phyloP scores from a whole-genome alignment of 208 protist species.

The Novymonas esmeraldas region DNA sequence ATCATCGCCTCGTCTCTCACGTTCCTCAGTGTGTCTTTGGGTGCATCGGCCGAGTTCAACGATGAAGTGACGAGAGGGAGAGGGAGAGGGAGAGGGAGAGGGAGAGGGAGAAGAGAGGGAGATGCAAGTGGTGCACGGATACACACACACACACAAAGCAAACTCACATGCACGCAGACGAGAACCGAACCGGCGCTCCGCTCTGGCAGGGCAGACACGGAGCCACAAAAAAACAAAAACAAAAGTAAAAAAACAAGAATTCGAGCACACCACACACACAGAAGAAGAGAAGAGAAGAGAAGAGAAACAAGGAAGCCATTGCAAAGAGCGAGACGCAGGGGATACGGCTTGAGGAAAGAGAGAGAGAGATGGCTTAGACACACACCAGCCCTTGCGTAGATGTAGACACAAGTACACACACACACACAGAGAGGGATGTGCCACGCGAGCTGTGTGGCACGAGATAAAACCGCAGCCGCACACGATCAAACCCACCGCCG shows the following conservation, averaged over 20 bases:
- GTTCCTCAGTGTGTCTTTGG: constrained; percentile 1
- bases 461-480: too few relatives aligned
- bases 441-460: too few relatives aligned
- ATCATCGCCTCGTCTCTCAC: too few relatives aligned
- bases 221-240: too few relatives aligned
- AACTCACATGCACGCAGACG: background rate
- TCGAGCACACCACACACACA: background rate
- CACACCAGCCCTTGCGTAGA: too few relatives aligned
- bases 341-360: background rate
- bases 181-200: too few relatives aligned
- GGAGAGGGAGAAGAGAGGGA: background rate
- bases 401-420: too few relatives aligned
- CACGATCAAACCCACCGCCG: too few relatives aligned
- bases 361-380: background rate
- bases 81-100: background rate
- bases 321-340: background rate
- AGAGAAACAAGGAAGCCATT: background rate
- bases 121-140: background rate
- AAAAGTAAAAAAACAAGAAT: background rate
- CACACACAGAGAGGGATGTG: too few relatives aligned
- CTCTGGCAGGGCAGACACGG: too few relatives aligned
- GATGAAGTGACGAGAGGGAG: background rate
- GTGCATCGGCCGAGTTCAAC: constrained; percentile 3
- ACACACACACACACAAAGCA: constrained; percentile 5
- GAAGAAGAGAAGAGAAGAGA: background rate